phyloP scores from a whole-genome alignment of 768 basidiomycete genomes.

The Collybiopsis luxurians region DNA sequence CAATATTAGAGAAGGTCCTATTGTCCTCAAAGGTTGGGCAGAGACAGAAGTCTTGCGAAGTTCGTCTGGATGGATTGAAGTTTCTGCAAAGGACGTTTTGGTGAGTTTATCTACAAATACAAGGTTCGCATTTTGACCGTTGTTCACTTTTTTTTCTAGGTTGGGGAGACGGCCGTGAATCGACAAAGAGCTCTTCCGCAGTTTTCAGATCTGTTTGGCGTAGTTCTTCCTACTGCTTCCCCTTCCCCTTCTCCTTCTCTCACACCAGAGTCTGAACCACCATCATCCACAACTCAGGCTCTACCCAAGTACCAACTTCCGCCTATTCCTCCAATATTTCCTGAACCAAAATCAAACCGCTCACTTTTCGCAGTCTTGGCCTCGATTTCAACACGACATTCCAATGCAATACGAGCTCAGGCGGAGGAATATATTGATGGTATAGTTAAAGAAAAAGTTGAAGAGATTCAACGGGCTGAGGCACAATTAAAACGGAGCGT shows the following conservation, averaged over 20 bases:
- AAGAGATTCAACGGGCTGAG: conserved; percentile 39
- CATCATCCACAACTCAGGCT: conserved; percentile 4
- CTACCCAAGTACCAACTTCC: conserved; percentile 18
- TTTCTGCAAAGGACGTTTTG: conserved; percentile 37
- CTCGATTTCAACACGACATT: conserved; percentile 35
- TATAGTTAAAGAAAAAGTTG: conserved; percentile 35
- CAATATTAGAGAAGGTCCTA: conserved; percentile 37
- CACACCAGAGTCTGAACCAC: neutral
- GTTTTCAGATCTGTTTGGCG: conserved; percentile 6
- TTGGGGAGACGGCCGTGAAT: neutral
- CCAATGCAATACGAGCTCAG: conserved; percentile 32
- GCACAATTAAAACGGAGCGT: conserved; percentile 38
- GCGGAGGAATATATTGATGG: conserved; percentile 41
- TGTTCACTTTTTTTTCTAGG: neutral
- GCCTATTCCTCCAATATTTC: conserved; percentile 46
- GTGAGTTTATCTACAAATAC: conserved; percentile 31
- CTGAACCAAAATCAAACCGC: conserved; percentile 49
- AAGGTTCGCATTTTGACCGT: neutral
- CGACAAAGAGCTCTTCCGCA: neutral
- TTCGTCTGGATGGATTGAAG: conserved; percentile 50
- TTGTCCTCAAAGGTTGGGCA: conserved; percentile 51
- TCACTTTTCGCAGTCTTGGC: conserved; percentile 45
- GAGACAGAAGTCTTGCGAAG: conserved; percentile 47
- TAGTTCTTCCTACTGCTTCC: conserved; percentile 3
- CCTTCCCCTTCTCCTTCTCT: neutral